phyloP scores from a whole-genome alignment of 2,329 filamentous ascomycete species.

The Ophiocordyceps unilateralis region DNA sequence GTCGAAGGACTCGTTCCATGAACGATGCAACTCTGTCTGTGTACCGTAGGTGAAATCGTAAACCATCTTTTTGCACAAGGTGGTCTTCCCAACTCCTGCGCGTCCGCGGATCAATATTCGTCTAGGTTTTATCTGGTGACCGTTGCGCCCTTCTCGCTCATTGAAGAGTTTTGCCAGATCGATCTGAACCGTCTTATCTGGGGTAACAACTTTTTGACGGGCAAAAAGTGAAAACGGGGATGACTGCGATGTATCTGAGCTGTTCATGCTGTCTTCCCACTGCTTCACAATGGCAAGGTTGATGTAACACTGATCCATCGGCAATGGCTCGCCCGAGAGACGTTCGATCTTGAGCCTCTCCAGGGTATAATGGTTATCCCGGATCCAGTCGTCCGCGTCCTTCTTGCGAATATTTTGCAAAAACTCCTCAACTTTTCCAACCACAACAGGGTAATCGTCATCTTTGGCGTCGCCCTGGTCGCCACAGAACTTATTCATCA shows the following conservation, averaged over 20 bases:
- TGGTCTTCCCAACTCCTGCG: constrained; percentile 22
- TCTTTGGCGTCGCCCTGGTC: constrained; percentile 6
- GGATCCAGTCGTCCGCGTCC: constrained; percentile 7
- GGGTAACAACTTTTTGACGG: constrained; percentile 11
- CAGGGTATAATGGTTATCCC: constrained; percentile 7
- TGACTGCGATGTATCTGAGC: no score
- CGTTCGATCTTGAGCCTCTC: constrained; percentile 14
- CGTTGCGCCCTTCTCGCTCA: constrained; percentile 6
- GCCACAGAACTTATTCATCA: constrained; percentile 13
- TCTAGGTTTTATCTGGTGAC: constrained; percentile 6
- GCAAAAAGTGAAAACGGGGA: constrained; percentile 11
- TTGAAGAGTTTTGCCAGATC: constrained; percentile 12
- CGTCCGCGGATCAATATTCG: constrained; percentile 18
- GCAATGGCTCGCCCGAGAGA: constrained; percentile 14
- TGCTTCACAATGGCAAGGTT: constrained; percentile 19
- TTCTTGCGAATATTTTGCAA: constrained; percentile 5
- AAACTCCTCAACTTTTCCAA: constrained; percentile 4
- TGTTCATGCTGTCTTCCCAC: constrained; percentile 1
- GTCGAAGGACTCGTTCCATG: constrained; percentile 12
- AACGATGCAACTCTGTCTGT: not conserved
- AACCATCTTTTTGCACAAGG: constrained; percentile 23
- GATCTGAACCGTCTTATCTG: constrained; percentile 7
- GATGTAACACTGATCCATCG: constrained; percentile 21
- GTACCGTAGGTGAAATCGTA: constrained; percentile 12
- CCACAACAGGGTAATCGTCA: no score